A percentile compares a stretch with the other conserved stretches of the same genome.
phyloP scores from a whole-genome alignment of 177 flowering plant species.

The Telopea speciosissima region DNA sequence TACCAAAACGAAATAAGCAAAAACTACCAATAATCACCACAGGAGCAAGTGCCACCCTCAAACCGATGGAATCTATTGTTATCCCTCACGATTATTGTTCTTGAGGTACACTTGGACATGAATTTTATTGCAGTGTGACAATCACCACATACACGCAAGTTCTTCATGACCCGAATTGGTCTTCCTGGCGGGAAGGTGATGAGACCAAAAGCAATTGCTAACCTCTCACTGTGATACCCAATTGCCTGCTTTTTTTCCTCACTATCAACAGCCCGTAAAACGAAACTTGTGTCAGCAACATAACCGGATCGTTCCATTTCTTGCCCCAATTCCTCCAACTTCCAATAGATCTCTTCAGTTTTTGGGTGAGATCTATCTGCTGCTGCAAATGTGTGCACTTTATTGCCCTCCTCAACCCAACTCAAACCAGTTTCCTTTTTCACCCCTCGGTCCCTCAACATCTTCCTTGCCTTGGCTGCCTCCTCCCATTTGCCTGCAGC shows the following conservation, averaged over 20 bases:
- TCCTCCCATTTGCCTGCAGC: slow-evolving; percentile 81
- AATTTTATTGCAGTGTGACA: slow-evolving; percentile 85
- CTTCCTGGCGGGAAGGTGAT: slow-evolving; percentile 58
- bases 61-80: slow-evolving; percentile 83
- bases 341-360: slow-evolving; percentile 51
- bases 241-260: slow-evolving; percentile 37
- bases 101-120: slow-evolving; percentile 63
- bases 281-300: slow-evolving; percentile 54
- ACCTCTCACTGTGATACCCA: slow-evolving; percentile 50
- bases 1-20: background rate
- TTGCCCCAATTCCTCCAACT: slow-evolving; percentile 57
- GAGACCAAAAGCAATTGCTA: slow-evolving; percentile 85
- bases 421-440: slow-evolving; percentile 95
- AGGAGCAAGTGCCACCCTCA: slow-evolving; percentile 80
- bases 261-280: slow-evolving; percentile 27
- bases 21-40: slow-evolving; percentile 82
- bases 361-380: slow-evolving; percentile 58
- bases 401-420: slow-evolving; percentile 92
- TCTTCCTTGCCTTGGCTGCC: slow-evolving; percentile 76
- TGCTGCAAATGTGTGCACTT: slow-evolving; percentile 67
- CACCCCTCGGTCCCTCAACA: slow-evolving; percentile 67
- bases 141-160: slow-evolving; percentile 82
- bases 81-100: slow-evolving; percentile 78
- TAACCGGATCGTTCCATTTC: slow-evolving; percentile 80
- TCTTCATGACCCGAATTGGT: slow-evolving; percentile 87